Percentiles rank a stretch among this genome's conserved stretches.
Conservation (phyloP, 1,284 basidiomycete species). For the Fomitiporia mediterranea region DNA sequence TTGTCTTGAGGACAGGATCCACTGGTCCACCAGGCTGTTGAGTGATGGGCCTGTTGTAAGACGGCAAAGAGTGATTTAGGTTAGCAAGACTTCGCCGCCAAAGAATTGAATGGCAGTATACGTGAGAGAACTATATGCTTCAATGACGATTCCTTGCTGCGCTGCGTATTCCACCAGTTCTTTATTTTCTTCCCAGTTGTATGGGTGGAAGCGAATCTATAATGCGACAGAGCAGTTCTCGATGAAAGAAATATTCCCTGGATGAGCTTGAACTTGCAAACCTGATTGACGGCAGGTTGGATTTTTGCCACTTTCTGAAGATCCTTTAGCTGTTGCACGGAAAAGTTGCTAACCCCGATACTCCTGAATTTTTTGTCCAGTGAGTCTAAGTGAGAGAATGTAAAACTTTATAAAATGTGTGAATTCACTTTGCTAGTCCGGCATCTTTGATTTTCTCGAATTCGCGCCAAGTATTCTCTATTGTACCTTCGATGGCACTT, state of each 20-base stretch:
- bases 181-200: constrained; percentile 54
- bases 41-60: constrained; percentile 54
- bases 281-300: constrained; percentile 76
- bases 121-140: constrained; percentile 69
- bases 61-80: not conserved
- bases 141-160: constrained; percentile 60
- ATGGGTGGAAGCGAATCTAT: constrained; percentile 66
- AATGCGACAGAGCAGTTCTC: not conserved
- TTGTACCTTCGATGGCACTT: constrained; percentile 37
- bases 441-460: constrained; percentile 61
- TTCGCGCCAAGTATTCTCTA: constrained; percentile 57
- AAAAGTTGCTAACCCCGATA: constrained; percentile 81
- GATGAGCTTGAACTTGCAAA: constrained; percentile 25
- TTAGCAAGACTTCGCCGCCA: too few species aligned
- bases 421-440: constrained; percentile 52
- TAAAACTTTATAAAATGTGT: not conserved
- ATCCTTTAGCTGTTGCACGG: constrained; percentile 50
- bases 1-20: constrained; percentile 54
- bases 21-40: constrained; percentile 65
- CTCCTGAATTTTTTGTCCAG: constrained; percentile 40
- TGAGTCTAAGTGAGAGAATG: not conserved
- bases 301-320: constrained; percentile 54
- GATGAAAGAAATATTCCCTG: not conserved
- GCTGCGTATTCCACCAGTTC: constrained; percentile 53
- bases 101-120: constrained; percentile 29